Conservation (phyloP, 2,329 filamentous ascomycete genomes). For the Beauveria varroae region DNA sequence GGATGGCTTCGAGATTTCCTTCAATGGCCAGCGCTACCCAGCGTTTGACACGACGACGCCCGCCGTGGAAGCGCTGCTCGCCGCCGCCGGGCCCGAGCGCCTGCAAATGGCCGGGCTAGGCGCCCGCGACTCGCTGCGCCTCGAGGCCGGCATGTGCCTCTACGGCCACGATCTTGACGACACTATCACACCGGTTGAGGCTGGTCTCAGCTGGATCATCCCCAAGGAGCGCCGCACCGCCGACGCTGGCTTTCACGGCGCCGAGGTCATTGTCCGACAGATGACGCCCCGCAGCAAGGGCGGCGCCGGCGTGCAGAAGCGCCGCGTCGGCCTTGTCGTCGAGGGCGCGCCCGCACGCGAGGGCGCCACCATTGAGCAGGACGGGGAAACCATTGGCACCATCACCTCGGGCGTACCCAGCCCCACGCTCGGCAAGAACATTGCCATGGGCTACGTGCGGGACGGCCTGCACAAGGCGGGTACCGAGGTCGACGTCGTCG, state of each 20-base stretch:
- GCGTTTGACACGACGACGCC: slow-evolving; percentile 38
- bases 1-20: slow-evolving; percentile 95
- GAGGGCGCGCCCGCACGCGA: slow-evolving; percentile 86
- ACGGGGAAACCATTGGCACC: slow-evolving; percentile 62
- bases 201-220: slow-evolving; percentile 66
- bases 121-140: slow-evolving; percentile 81
- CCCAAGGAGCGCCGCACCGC: slow-evolving; percentile 60
- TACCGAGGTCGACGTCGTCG: slow-evolving; percentile 70
- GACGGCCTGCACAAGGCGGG: slow-evolving; percentile 76
- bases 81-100: slow-evolving; percentile 49
- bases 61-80: slow-evolving; percentile 61
- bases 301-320: slow-evolving; percentile 58
- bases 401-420: slow-evolving; percentile 88
- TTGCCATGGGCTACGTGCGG: slow-evolving; percentile 90
- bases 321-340: slow-evolving; percentile 74
- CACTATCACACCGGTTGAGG: slow-evolving; percentile 52
- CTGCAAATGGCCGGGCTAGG: slow-evolving; percentile 82
- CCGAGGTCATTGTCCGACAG: slow-evolving; percentile 68
- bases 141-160: slow-evolving; percentile 98
- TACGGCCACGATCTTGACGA: slow-evolving; percentile 98
- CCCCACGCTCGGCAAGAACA: slow-evolving; percentile 79
- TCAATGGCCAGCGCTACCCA: slow-evolving; percentile 41
- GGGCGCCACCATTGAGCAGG: slow-evolving; percentile 68
- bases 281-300: slow-evolving; percentile 67
- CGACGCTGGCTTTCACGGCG: slow-evolving; percentile 74